Evolutionary conservation across 2,329 filamentous ascomycete species (phyloP), one percentile per base, ranked within the genome.

Genomic region (Gnomoniopsis sp.): DNA sequence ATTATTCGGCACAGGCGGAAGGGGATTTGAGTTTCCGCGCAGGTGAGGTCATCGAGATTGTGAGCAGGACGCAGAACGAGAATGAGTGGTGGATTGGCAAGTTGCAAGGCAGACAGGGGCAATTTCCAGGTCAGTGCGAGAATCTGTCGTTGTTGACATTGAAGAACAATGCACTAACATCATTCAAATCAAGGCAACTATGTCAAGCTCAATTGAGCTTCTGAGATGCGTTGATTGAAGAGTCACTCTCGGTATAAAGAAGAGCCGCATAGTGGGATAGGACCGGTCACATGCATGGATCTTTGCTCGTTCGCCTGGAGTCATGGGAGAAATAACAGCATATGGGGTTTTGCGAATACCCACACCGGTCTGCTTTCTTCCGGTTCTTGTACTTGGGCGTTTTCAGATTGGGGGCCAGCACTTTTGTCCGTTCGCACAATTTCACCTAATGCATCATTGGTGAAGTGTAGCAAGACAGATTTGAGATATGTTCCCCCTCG

Each of bases 11-110:
- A 6, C 93, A 98, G 71, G 93, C 93, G 1, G 92, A 96, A 64
- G 93, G 93, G 3, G 95, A 99, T 71, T 77, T 99, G 63, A 96
- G 90, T 68, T 99, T 99, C 76, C 83, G 83, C 19, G 86, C 91
- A 0, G 93, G 93, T 6, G 95, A 99, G 62, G 77, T 89, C 4
- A 98, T 99, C 68, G 93, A 98, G 72, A 93, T 99, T 66, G 72
- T 95, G 2, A 82, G 81, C 61, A 83, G 90, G 65, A 96, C 91
- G n/a, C 81, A 84, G 63, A 97, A 96, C 68, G 88, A 91, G 53
- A 98, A 99, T 66, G 95, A 99, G 74, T 99, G 95, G 95, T 99
- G 95, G 95, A 88, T 82, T 10, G 95, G 95, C 41, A 90, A 86
- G 70, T 71, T 96, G 55, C 81, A 88, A 60, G 91, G 89, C 51